phyloP scores from a whole-genome alignment of 75 land plant species.

The Chamaecyparis obtusa region DNA sequence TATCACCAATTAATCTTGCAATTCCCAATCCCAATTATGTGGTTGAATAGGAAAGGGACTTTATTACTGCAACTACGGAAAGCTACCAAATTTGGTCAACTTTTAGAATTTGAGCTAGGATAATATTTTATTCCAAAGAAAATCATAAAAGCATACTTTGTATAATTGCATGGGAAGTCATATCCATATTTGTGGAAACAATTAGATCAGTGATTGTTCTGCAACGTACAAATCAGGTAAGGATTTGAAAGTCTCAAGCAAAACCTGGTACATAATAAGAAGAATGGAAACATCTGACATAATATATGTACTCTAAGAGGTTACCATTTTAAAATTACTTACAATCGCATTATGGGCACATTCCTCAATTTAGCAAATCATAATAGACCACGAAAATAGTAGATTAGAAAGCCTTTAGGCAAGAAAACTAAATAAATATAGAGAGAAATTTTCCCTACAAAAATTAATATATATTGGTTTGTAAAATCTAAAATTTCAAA shows the following conservation, averaged over 20 bases:
- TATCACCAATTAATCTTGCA: too few species aligned
- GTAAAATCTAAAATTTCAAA: too few species aligned
- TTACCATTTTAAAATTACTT: not conserved
- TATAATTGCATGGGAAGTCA: slow-evolving; percentile 7
- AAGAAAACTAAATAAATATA: too few species aligned
- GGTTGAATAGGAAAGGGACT: slow-evolving; percentile 18
- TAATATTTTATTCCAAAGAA: slow-evolving; percentile 9
- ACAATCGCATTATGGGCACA: not conserved
- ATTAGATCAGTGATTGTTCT: slow-evolving; percentile 8
- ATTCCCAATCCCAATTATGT: slow-evolving; percentile 15
- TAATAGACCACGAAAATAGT: too few species aligned
- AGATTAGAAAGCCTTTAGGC: too few species aligned
- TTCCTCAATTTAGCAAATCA: not conserved
- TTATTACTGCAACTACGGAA: slow-evolving; percentile 15
- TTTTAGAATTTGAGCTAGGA: slow-evolving; percentile 16
- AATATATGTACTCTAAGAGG: not conserved
- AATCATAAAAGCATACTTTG: not conserved
- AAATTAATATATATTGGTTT: too few species aligned
- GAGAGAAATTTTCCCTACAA: too few species aligned
- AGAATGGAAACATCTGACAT: not conserved
- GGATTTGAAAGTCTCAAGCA: not conserved
- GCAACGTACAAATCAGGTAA: not conserved
- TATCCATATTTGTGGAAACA: slow-evolving; percentile 18
- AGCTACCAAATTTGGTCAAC: slow-evolving; percentile 19
- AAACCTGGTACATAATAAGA: not conserved